Evolutionary conservation across 2,329 filamentous ascomycete genomes (phyloP), one percentile per base, ranked within the genome.

Genomic region (Tolypocladium endophyticum): DNA sequence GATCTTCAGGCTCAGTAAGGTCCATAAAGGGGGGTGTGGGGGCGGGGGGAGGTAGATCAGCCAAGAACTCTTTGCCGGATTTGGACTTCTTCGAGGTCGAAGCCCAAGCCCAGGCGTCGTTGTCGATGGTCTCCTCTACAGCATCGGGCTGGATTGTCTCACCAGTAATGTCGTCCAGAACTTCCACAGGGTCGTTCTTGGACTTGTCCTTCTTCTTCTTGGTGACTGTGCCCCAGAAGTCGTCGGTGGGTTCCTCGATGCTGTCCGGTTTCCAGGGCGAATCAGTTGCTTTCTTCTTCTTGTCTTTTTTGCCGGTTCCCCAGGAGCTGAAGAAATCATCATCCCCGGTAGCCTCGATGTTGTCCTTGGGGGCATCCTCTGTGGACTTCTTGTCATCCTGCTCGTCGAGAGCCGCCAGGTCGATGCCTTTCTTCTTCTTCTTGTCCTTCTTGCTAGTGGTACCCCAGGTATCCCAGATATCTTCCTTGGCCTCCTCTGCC

Each of bases 241-340:
- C 72, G 56, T 79, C 75, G 25, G 69, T 72, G 18, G 76, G 74
- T 60, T 79, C 77, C 63, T 79, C 76, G 53, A 74, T 73, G 33
- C 70, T 69, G 61, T 78, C 73, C 41, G 73, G 73, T 62, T 75
- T 76, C 62, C 74, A 68, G 58, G 67, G 70, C 59, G 66, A 64
- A 58, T 70, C 67, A 47, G 70, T 58, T 20, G 56, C 69, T 47
- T 74, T 73, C 61, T 75, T 76, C 59, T 72, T 71, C 66, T 74
- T 74, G 59, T 74, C 68, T 62, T 83, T 83, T 66, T 83, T 83
- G 14, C 76, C 74, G 57, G 78, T 82, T 38, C 79, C 80, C 76
- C 83, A 85, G 55, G 80, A 79, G 61, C 75, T 79, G 69, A 83
- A 83, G 64, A 83, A 82, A 60, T 81, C 81, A 58, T 82, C 79